A percentile compares a stretch with the other conserved stretches of the same genome.
Evolutionary conservation across 768 basidiomycete species (phyloP).

Genomic region (Lactarius indigo): DNA sequence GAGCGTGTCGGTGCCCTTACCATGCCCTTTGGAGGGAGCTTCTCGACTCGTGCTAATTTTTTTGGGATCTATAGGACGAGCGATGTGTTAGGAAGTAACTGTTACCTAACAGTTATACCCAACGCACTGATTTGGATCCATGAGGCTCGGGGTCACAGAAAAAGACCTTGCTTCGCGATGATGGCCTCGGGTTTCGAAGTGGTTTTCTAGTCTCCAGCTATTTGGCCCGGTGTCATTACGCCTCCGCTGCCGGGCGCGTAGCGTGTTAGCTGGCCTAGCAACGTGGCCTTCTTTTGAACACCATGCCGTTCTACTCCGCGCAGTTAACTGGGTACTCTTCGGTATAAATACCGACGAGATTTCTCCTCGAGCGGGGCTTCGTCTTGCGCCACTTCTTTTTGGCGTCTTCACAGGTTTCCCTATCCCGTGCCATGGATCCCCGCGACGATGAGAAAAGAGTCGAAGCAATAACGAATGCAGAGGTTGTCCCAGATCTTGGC

Average conservation of each 20-base stretch:
- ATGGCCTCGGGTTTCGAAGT: not conserved
- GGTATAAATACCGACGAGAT: slow-evolving; percentile 5
- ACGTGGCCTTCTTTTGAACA: slow-evolving; percentile 1
- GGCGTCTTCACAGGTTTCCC: not conserved
- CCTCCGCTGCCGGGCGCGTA: not conserved
- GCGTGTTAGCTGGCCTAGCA: not conserved
- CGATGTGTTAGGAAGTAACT: not conserved
- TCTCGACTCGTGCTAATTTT: not conserved
- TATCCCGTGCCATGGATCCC: not conserved
- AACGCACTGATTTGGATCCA: not conserved
- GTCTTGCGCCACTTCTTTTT: not conserved
- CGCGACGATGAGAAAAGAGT: slow-evolving; percentile 1
- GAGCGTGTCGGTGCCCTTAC: not conserved
- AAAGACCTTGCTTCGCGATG: no score
- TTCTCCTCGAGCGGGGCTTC: not conserved
- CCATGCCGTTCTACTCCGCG: not conserved
- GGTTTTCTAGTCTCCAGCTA: not conserved
- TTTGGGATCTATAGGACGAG: not conserved
- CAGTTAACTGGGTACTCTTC: not conserved
- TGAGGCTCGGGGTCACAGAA: no score
- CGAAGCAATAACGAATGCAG: not conserved
- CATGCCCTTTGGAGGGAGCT: not conserved
- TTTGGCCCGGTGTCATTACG: not conserved
- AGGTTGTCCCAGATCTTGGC: slow-evolving; percentile 8
- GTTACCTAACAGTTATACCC: not conserved